Evolutionary conservation across 164 flowering plant species (phyloP), one percentile per base, ranked within the genome.

Genomic region (Berberis thunbergii): DNA sequence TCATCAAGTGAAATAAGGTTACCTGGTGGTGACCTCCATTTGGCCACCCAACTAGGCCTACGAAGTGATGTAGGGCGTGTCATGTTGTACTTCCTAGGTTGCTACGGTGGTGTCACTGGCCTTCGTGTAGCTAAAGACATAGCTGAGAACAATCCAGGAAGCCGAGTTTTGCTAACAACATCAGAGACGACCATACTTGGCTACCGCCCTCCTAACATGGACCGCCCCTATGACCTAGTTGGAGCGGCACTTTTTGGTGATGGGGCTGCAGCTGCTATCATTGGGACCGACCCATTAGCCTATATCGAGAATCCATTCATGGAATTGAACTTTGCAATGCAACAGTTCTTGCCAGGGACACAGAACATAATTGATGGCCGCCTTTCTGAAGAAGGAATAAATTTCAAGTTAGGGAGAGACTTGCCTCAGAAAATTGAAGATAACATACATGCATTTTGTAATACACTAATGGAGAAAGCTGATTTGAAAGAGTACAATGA

Each of bases 171-270:
- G 2, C 42, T 86, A 40, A 75, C 88, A 0, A 84, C 88, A 26
- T 76, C 88, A 0, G 91, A 86, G 59, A 86, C 88, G 39, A 86
- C 91, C 53, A 77, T 86, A 42, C 74, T 86, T 2, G 86, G 88
- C 1, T 86, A 79, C 57, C 84, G 89, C 12, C 88, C 88, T 0
- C 88, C 91, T 5, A 84, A 67, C 75, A 73, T 74, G 65, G 72
- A 66, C 0, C 80, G 88, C 6, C 88, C 88, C 1, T 84, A 84
- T n/a, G 86, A 84, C 57, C 83, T 84, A 12, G 88, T 86, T 0
- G 91, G 88, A 5, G 88, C 86, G 1, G 88, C 91, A 3, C 87
- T 86, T 2, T 86, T 86, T 12, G 91, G 91, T 1, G 91, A 86
- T 54, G 91, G 91, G 7, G 88, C 91, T 0, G 91, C 88, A 0